Conservation (phyloP, 306 rosid genomes). For the Lathyrus oleraceus region DNA sequence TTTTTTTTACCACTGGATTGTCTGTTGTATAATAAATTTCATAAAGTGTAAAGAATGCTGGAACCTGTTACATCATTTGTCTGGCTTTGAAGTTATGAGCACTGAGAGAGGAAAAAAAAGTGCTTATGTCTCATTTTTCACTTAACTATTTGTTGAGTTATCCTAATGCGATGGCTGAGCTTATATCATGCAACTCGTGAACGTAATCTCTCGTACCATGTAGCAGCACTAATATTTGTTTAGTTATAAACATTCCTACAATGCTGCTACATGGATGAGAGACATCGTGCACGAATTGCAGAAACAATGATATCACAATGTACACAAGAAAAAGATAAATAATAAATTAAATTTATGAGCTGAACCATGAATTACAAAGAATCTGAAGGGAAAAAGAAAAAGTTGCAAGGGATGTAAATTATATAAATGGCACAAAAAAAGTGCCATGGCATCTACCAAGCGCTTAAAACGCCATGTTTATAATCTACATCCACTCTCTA, state of each 20-base stretch:
- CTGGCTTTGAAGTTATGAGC: slow-evolving; percentile 18
- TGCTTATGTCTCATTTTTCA: slow-evolving; percentile 32
- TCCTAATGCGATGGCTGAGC: no score
- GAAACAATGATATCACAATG: neutral
- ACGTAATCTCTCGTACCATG: neutral
- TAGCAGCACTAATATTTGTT: neutral
- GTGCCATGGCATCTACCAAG: neutral
- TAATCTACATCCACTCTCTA: slow-evolving; percentile 24
- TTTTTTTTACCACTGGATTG: slow-evolving; percentile 2
- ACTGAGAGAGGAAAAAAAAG: neutral
- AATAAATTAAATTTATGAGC: slow-evolving; percentile 17
- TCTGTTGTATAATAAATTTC: slow-evolving; percentile 34
- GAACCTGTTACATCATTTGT: slow-evolving; percentile 23
- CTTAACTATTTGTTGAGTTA: neutral
- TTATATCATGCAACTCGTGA: neutral
- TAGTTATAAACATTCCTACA: neutral
- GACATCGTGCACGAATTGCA: neutral
- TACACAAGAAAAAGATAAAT: neutral
- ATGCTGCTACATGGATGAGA: neutral
- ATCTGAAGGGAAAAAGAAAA: neutral
- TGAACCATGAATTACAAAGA: slow-evolving; percentile 26
- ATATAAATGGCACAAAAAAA: slow-evolving; percentile 26
- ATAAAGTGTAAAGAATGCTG: slow-evolving; percentile 35
- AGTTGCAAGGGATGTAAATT: slow-evolving; percentile 7
- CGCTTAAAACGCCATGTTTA: slow-evolving; percentile 32